phyloP scores from a whole-genome alignment of 2,329 filamentous ascomycete species.

The Venturiaceae sp. region DNA sequence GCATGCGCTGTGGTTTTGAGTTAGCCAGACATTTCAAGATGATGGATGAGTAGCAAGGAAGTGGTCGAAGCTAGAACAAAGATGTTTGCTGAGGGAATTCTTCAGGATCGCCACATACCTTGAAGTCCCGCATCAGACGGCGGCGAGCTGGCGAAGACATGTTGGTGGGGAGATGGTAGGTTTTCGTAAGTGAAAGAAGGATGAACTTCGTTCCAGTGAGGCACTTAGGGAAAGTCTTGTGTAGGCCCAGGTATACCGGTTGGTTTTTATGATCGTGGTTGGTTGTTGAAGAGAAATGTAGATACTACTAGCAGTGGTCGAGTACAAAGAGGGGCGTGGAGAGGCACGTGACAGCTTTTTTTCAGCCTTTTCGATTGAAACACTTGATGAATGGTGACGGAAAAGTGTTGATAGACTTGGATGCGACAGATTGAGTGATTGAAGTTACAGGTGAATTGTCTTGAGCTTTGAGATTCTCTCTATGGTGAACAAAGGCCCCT shows the following conservation, averaged over 20 bases:
- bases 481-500: neutral
- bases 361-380: no score
- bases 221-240: neutral
- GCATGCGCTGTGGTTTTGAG: constrained; percentile 66
- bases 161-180: constrained; percentile 13
- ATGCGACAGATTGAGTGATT: no score
- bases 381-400: no score
- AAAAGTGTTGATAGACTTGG: no score
- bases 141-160: constrained; percentile 94
- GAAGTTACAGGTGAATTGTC: no score
- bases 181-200: neutral
- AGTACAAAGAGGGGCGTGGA: neutral
- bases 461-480: neutral
- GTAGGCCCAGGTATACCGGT: neutral
- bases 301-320: neutral
- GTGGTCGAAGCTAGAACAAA: neutral
- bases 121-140: constrained; percentile 98
- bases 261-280: neutral
- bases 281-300: neutral
- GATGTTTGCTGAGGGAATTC: neutral
- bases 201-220: neutral
- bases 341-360: no score
- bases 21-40: neutral
- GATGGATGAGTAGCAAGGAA: neutral
- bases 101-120: constrained; percentile 46